phyloP scores from a whole-genome alignment of 768 basidiomycete genomes.

The Amylocystis lapponica region DNA sequence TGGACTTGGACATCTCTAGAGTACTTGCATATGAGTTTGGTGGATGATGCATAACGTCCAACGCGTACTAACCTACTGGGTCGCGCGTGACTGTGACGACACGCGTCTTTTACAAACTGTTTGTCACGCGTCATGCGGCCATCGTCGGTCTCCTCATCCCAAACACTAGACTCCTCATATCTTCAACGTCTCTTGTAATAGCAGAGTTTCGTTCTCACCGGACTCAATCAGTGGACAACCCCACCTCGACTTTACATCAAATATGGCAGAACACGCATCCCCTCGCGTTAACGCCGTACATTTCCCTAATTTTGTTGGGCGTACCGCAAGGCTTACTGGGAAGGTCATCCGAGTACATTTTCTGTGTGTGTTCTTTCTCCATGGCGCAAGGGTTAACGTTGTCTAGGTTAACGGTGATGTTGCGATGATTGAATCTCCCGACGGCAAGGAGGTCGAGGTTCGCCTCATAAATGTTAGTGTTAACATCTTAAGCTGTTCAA shows the following conservation, averaged over 20 bases:
- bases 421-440: slow-evolving; percentile 58
- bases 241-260: not conserved
- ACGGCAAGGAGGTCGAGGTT: slow-evolving; percentile 58
- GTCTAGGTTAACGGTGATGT: slow-evolving; percentile 31
- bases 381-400: not conserved
- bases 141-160: no score
- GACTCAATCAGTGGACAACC: not conserved
- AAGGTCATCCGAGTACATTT: slow-evolving; percentile 9
- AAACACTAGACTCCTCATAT: not conserved
- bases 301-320: slow-evolving; percentile 10
- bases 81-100: no score
- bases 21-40: no score
- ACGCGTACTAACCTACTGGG: no score
- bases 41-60: no score
- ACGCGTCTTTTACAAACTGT: no score
- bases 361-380: slow-evolving; percentile 17
- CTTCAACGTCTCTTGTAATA: not conserved
- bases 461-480: slow-evolving; percentile 33
- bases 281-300: slow-evolving; percentile 15
- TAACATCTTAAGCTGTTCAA: no score
- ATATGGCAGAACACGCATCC: slow-evolving; percentile 13
- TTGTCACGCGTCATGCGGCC: no score
- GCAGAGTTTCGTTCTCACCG: slow-evolving; percentile 14
- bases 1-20: no score
- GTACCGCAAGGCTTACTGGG: slow-evolving; percentile 12